These are phyloP conservation scores for Candida qinlingensis DNA, from an alignment of 805 yeast species.

Conservation along the genomic window DNA sequence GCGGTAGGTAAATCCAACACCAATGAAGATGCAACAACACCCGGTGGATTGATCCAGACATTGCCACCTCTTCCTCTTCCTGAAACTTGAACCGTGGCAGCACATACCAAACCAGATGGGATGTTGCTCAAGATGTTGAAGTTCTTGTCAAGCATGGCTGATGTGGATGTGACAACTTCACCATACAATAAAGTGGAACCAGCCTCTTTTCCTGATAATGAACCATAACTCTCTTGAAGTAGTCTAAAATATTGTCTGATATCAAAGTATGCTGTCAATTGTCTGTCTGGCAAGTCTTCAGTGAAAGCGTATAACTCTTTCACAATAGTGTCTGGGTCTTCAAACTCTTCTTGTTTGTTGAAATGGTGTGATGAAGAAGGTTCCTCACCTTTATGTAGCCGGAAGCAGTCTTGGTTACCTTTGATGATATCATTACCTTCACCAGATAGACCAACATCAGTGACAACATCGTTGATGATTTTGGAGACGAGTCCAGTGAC, in stretches of 20 bases:
- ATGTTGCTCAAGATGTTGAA: slow-evolving; percentile 47
- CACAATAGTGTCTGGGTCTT: slow-evolving; percentile 50
- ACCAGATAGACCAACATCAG: slow-evolving; percentile 31
- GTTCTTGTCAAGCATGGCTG: slow-evolving; percentile 71
- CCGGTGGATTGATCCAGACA: slow-evolving; percentile 91
- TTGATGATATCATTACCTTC: slow-evolving; percentile 35
- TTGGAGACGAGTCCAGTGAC: slow-evolving; percentile 25
- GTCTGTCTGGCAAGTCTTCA: slow-evolving; percentile 42
- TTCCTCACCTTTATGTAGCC: slow-evolving; percentile 38
- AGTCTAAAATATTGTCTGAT: slow-evolving; percentile 46
- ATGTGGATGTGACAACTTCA: slow-evolving; percentile 89
- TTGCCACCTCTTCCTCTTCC: slow-evolving; percentile 96
- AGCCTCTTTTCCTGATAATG: slow-evolving; percentile 30
- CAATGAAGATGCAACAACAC: slow-evolving; percentile 80
- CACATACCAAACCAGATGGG: slow-evolving; percentile 62
- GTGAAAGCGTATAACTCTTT: slow-evolving; percentile 50
- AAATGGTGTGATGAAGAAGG: slow-evolving; percentile 19
- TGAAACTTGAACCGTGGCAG: slow-evolving; percentile 79
- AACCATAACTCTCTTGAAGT: slow-evolving; percentile 32
- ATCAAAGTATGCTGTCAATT: slow-evolving; percentile 70
- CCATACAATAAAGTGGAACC: slow-evolving; percentile 72
- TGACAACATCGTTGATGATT: slow-evolving; percentile 30
- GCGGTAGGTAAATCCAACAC: slow-evolving; percentile 49
- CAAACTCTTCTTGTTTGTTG: slow-evolving; percentile 30
- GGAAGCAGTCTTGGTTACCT: slow-evolving; percentile 54